Evolutionary conservation across 768 basidiomycete species (phyloP).

Genomic region (Sistotremastrum niveocremeum): DNA sequence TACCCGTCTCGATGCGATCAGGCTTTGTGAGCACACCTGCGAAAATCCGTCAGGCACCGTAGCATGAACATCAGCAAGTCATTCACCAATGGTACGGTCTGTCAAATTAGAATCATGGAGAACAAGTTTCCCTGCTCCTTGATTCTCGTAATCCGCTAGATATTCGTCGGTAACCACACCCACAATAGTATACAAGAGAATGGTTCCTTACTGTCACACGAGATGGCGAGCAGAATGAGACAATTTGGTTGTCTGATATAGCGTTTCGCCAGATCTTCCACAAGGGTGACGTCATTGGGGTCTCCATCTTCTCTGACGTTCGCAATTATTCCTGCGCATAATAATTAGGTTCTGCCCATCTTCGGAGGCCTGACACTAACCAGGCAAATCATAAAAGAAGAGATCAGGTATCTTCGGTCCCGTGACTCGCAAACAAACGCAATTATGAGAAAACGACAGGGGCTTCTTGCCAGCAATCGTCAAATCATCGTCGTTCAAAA

Average conservation of each 20-base stretch:
- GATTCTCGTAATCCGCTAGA: constrained; percentile 69
- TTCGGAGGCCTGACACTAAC: constrained; percentile 12
- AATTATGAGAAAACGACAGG: constrained; percentile 38
- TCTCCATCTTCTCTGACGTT: constrained; percentile 37
- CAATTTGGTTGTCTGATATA: constrained; percentile 55
- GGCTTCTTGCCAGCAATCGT: no score
- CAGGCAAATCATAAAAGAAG: constrained; percentile 53
- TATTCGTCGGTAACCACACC: background rate
- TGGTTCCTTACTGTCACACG: constrained; percentile 44
- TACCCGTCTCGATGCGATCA: constrained; percentile 45
- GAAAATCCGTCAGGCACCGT: no score
- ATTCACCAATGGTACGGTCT: constrained; percentile 53
- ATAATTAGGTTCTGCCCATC: background rate
- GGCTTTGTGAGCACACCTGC: constrained; percentile 68
- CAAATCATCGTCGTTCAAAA: constrained; percentile 1
- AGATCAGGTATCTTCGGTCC: constrained; percentile 48
- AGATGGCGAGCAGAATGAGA: constrained; percentile 42
- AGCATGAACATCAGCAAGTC: no score
- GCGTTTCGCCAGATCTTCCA: constrained; percentile 39
- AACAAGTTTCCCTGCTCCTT: constrained; percentile 56
- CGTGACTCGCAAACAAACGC: constrained; percentile 43
- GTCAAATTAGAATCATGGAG: constrained; percentile 48
- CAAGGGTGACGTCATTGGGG: constrained; percentile 43
- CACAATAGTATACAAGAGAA: background rate
- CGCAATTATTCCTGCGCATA: constrained; percentile 38